Evolutionary conservation across 2,329 filamentous ascomycete genomes (phyloP), one percentile per base, ranked within the genome.

Genomic region (Xylariaceae sp.): DNA sequence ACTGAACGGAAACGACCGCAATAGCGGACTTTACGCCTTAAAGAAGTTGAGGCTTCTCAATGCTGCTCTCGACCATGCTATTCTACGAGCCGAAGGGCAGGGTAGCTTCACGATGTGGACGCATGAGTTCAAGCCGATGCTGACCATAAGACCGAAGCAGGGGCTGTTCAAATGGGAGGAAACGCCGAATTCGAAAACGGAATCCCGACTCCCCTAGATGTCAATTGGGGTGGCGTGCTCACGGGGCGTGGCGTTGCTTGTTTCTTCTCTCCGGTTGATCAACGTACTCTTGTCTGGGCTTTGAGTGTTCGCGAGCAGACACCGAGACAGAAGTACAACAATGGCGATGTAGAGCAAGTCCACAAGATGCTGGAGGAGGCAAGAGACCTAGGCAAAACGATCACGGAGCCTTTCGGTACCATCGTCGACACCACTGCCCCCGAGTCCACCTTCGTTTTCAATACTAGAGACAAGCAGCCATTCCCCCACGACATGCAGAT

Each of bases 191-290:
- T 77, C 42, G 56, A 68, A 1, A 57, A 60, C 0, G 51, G 59
- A 2, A 56, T 72, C 1, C 73, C 74, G 0, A 19, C 58, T 12
- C 68, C 69, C 0, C 52, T 72, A 0, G 60, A 66, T 44, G 57
- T 62, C 13, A 67, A 74, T 50, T 77, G 74, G 73, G 74, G 75
- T 0, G 62, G 71, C 18, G 63, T 73, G 40, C 47, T 75, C 3
- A 70, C 71, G 5, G 69, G 68, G 2, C 65, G 60, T 1, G 76
- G 75, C 0, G 61, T 69, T 0, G 69, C 69, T 1, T 72, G 75
- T 46, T 78, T 79, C 60, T 66, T 73, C 39, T 74, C 74, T 1
- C 73, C 76, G 0, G 65, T 75, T 6, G 74, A 78, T 53, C 53
- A 70, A 22, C 57, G 66, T 1, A 68, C 66, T 6, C 60, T 74